Evolutionary conservation across 352 stramenopile species (phyloP), one percentile per base, ranked within the genome.

Genomic region (Phytophthora pseudosyringae): DNA sequence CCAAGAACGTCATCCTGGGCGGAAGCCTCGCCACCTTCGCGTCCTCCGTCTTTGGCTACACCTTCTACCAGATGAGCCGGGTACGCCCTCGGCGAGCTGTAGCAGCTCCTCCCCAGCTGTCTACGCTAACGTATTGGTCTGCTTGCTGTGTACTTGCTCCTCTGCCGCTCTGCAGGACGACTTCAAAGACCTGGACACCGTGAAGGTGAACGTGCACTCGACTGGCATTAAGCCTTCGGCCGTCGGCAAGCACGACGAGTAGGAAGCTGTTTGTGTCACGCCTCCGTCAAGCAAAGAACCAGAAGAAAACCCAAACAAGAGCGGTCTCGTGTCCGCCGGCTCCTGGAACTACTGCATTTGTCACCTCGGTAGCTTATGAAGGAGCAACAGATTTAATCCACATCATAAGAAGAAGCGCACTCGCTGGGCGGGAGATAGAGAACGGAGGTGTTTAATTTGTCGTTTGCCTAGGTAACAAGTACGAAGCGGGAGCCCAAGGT

Each of bases 141-240:
- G 49, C 28, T 53, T 36, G 7, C 26, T 38, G 5, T 55, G 44
- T 50, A 28, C 28, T 21, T 52, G n/a, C 9, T 31, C 16, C 1
- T 40, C 7, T 49, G 15, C 10, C 65, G 31, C 4, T 43, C 8
- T 55, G 21, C 59, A 94, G 86, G 86, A 94, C 51, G 86, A 94
- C 50, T 94, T 94, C 53, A 84, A 87, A 40, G 86, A 89, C 55
- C 57, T 94, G 59, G 83, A 94, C 52, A 85, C 89, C 10, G 79
- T 77, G 28, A 91, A 91, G 65, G 86, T 94, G 52, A 89, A 94
- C 41, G 86, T 90, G 36, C 82, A 94, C 67, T 56, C 91, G 59
- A 91, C 80, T 61, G 86, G 86, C 52, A 91, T 91, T 28, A 92
- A 91, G 65, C 72, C 75, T 33, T 84, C 83, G 36, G 60, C 78